These are phyloP conservation scores for Globisporangium echinulatum DNA, from an alignment of 352 stramenopile species.

Conservation along the genomic window DNA sequence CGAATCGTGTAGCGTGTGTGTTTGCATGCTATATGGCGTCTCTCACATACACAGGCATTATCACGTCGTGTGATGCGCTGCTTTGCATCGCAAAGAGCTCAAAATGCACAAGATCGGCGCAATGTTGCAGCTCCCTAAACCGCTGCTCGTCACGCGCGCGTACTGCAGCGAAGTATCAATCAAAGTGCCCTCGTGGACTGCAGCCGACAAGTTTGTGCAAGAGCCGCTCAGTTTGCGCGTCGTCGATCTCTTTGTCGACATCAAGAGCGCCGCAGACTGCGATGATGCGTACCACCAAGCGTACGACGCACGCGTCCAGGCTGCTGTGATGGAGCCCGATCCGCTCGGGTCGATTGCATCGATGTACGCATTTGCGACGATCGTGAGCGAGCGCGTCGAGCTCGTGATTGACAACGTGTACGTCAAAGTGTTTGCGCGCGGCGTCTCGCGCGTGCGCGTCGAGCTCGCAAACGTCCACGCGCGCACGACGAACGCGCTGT, in stretches of 20 bases:
- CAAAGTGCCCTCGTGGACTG: conserved; percentile 53
- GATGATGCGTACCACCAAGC: conserved; percentile 30
- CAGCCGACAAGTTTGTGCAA: conserved; percentile 44
- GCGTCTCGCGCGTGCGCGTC: conserved; percentile 27
- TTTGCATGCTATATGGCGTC: not conserved
- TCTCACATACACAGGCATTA: not conserved
- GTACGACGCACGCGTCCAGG: conserved; percentile 23
- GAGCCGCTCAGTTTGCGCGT: conserved; percentile 40
- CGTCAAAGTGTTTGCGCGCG: conserved; percentile 42
- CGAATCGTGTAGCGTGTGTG: not conserved
- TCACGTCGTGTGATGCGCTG: not conserved
- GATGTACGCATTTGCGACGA: conserved; percentile 47
- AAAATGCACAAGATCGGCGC: conserved; percentile 52
- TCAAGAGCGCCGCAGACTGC: conserved; percentile 43
- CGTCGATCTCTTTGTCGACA: conserved; percentile 42
- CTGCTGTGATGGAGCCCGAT: conserved; percentile 40
- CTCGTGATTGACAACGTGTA: conserved; percentile 42
- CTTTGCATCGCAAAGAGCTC: conserved; percentile 24
- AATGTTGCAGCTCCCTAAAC: conserved; percentile 31
- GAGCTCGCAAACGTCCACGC: conserved; percentile 36
- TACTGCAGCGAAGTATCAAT: conserved; percentile 49
- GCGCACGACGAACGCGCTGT: conserved; percentile 54
- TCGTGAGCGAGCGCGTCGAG: conserved; percentile 46
- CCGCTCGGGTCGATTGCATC: conserved; percentile 55
- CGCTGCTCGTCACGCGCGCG: conserved; percentile 45